Evolutionary conservation across 2,329 filamentous ascomycete species (phyloP).

Genomic region (Nemania sp.): DNA sequence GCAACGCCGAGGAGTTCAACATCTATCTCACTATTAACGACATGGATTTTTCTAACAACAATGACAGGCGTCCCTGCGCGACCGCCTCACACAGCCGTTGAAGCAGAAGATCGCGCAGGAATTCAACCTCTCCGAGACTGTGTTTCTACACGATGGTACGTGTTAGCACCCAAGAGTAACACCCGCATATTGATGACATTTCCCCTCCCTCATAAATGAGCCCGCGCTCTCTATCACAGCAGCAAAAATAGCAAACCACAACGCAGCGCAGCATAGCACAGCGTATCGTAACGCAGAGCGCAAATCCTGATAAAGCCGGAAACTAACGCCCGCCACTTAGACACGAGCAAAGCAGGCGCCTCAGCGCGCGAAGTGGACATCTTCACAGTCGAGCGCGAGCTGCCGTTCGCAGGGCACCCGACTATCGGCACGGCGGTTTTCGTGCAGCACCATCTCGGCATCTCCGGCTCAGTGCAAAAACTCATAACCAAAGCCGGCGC

Average conservation of each 20-base stretch:
- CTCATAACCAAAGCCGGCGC: conserved; percentile 59
- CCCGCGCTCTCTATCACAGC: too few relatives aligned
- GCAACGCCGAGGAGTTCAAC: too few relatives aligned
- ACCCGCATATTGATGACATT: too few relatives aligned
- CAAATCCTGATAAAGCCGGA: too few relatives aligned
- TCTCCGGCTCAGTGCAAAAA: conserved; percentile 42
- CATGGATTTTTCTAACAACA: background rate
- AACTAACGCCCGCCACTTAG: too few relatives aligned
- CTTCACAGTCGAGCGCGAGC: conserved; percentile 57
- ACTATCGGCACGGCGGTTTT: conserved; percentile 60
- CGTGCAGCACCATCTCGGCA: conserved; percentile 42
- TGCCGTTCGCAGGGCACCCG: conserved; percentile 66
- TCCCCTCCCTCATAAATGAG: too few relatives aligned
- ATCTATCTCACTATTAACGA: background rate
- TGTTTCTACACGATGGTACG: conserved; percentile 58
- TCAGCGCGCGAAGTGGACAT: conserved; percentile 57
- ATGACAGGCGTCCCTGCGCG: conserved; percentile 32
- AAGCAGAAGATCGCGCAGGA: conserved; percentile 64
- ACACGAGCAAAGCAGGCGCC: conserved; percentile 37
- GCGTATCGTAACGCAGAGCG: too few relatives aligned
- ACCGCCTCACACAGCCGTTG: conserved; percentile 49
- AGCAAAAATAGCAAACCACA: too few relatives aligned
- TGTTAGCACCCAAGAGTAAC: background rate
- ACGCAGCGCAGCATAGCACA: too few relatives aligned
- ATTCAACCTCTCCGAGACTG: conserved; percentile 67